phyloP scores from a whole-genome alignment of 2,329 filamentous ascomycete genomes.

The Fusarium paranaense region DNA sequence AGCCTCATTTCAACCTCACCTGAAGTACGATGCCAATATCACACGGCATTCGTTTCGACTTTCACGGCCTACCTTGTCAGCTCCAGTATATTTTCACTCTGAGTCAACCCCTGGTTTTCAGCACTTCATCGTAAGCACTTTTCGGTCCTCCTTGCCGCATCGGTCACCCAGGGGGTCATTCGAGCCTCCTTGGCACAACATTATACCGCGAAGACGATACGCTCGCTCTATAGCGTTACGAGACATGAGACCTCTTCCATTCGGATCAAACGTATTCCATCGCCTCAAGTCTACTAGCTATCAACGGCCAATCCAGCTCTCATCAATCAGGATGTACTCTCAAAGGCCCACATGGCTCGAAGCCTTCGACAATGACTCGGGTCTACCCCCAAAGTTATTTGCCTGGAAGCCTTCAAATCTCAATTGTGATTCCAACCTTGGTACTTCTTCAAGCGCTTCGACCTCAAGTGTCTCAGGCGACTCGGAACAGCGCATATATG shows the following conservation, averaged over 20 bases:
- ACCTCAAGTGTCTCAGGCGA: conserved; percentile 10
- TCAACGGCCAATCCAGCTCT: background rate
- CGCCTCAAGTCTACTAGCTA: background rate
- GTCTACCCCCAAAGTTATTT: conserved; percentile 50
- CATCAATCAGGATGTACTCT: conserved; percentile 39
- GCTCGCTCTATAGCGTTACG: background rate
- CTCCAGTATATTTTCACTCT: background rate
- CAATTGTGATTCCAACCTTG: background rate
- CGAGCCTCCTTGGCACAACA: background rate
- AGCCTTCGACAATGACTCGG: conserved; percentile 40
- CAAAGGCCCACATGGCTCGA: conserved; percentile 51
- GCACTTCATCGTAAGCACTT: background rate
- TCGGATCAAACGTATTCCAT: background rate
- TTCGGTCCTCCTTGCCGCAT: background rate
- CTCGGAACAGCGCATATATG: conserved; percentile 69
- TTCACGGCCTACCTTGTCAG: background rate
- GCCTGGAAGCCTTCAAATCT: conserved; percentile 51
- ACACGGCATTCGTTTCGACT: background rate
- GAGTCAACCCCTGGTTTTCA: background rate
- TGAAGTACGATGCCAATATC: conserved; percentile 12
- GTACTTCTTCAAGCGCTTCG: background rate
- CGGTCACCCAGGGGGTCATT: background rate
- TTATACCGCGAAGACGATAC: conserved; percentile 6
- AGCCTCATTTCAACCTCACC: conserved; percentile 34
- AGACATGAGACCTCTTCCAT: conserved; percentile 9